Conservation (phyloP, 495 filamentous ascomycete species). For the Parmelia sp. region DNA sequence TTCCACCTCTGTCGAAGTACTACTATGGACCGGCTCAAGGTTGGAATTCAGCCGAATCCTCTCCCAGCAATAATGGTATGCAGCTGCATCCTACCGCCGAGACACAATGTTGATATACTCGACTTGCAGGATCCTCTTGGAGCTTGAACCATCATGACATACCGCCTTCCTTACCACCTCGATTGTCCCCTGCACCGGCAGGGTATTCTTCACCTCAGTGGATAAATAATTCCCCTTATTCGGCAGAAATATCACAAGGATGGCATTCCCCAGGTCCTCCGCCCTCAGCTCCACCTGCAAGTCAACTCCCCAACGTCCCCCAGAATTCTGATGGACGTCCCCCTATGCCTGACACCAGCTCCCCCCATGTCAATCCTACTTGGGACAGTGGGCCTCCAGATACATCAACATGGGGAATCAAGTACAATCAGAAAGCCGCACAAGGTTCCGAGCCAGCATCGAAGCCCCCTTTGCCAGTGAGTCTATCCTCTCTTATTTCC, state of each 20-base stretch:
- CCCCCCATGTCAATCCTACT: constrained; percentile 21
- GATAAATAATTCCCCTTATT: constrained; percentile 18
- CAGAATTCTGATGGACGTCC: constrained; percentile 42
- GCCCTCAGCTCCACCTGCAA: constrained; percentile 26
- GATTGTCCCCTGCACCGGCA: constrained; percentile 17
- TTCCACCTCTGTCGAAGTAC: constrained; percentile 24
- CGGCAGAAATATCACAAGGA: constrained; percentile 17
- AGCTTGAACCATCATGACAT: constrained; percentile 16
- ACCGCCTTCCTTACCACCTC: constrained; percentile 12
- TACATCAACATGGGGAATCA: constrained; percentile 42
- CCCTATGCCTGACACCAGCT: constrained; percentile 30
- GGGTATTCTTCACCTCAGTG: constrained; percentile 20
- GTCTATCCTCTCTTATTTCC: constrained; percentile 20
- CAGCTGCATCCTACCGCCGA: neutral
- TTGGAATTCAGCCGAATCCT: constrained; percentile 22
- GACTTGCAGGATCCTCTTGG: constrained; percentile 19
- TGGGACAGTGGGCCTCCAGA: constrained; percentile 31
- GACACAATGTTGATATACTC: constrained; percentile 1
- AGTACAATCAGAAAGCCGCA: constrained; percentile 38
- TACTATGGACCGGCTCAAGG: constrained; percentile 22
- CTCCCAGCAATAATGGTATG: constrained; percentile 25
- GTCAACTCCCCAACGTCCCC: constrained; percentile 18
- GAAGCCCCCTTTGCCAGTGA: constrained; percentile 44
- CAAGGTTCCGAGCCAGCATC: constrained; percentile 29
- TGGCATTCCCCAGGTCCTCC: constrained; percentile 25